Evolutionary conservation across 139 green algal species (phyloP), one percentile per base, ranked within the genome.

Genomic region (Pleodorina starrii): DNA sequence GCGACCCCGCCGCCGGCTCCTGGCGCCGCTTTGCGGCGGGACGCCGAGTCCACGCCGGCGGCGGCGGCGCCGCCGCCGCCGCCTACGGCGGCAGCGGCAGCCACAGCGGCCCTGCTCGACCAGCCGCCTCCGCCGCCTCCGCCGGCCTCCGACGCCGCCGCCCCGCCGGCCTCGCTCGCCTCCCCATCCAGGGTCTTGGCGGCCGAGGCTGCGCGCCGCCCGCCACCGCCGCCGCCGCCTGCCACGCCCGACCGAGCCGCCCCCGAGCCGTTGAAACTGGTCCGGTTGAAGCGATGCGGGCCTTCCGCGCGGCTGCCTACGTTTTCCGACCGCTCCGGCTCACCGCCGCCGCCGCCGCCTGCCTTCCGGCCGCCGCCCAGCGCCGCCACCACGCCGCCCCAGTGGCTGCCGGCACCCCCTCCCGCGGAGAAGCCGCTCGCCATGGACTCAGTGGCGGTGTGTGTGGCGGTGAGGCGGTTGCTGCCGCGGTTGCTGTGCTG

Each of bases 401-500:
- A 54, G n/a, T 50, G 48, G 76, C 38, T 54, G 17, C 76, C 43
- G n/a, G 27, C 78, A n/a, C 38, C 79, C 19, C 79, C 40, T 54
- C 57, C 79, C 19, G 23, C 57, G 14, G 79, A 86, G 57, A 68
- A 79, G 17, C 82, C 82, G 4, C 63, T 80, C 19, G 82, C 82
- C 82, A 88, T 69, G 44, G 82, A 88, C 44, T 88, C 84, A 10
- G 84, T 89, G 23, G 82, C 57, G 5, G 69, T 83, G 84, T 79
- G 32, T 11, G 84, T 82, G 69, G 48, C 59, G 42, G 84, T 89
- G 23, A 89, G 69, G 35, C 69, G 84, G 84, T 89, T 89, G 84
- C 69, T 83, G 48, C 84, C 84, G 48, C 84, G 84, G 29, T 89
- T 89, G 69, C 69, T 83, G 84, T 82, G 84, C 46, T 81, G 42